Evolutionary conservation across 2,329 filamentous ascomycete species (phyloP), one percentile per base, ranked within the genome.

Genomic region (Metarhizium album): DNA sequence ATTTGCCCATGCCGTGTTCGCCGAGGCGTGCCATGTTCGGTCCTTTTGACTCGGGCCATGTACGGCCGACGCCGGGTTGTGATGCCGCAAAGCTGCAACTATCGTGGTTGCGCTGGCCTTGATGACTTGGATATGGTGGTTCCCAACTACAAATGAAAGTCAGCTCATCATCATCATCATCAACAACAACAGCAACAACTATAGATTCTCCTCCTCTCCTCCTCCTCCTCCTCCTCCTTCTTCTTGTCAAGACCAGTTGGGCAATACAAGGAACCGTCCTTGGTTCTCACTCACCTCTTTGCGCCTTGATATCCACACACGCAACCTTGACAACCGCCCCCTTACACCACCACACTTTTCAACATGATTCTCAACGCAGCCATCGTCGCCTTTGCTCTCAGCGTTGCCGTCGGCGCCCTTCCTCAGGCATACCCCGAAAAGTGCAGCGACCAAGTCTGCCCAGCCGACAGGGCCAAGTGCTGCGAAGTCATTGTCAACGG

Each of bases 381-480:
- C 43, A 33, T 47, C 37, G 42, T 53, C 48, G 38, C 48, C 38
- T 42, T 53, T 47, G 51, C 51, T 45, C 35, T 50, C 37, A 47
- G 43, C 48, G 51, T 22, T 46, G 45, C 45, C 45, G 48, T 43
- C 37, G 45, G 23, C 51, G 47, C 51, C 13, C 14, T 47, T 40
- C 51, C 51, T 43, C 35, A 48, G 38, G 13, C 48, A 45, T 53
- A 53, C 45, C 51, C 51, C 45, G 45, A 53, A 23, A 53, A 53
- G 40, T 42, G 40, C 22, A 22, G 40, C 38, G 38, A 42, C 18
- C 38, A 42, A 22, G 38, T 42, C 13, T 42, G 38, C 38, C 18
- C 38, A 20, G n/a, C 38, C 38, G 18, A 42, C 18, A 22, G 6
- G 3, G n/a, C 38, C 38, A 42, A 42, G 18, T 42, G 38, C 38